These are phyloP conservation scores for Herpotrichia juniperi DNA, from an alignment of 2,329 filamentous ascomycete species.

Conservation along the genomic window DNA sequence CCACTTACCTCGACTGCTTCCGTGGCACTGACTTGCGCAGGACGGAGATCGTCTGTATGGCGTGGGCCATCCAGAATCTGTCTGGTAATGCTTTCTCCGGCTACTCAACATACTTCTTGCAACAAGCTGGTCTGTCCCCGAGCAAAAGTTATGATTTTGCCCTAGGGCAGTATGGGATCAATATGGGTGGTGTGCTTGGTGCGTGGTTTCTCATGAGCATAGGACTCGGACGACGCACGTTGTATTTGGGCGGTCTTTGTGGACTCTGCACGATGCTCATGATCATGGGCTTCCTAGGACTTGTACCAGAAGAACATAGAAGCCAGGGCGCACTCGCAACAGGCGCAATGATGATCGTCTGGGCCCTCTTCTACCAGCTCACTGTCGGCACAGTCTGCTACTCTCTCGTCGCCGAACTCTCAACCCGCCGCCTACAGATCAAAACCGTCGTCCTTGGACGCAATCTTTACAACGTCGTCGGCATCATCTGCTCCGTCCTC, in stretches of 20 bases:
- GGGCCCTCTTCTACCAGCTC: constrained; percentile 72
- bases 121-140: constrained; percentile 53
- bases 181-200: constrained; percentile 81
- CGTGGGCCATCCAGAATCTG: constrained; percentile 57
- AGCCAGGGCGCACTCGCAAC: constrained; percentile 73
- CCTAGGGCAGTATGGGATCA: constrained; percentile 66
- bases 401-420: constrained; percentile 84
- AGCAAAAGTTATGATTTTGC: constrained; percentile 53
- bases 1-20: constrained; percentile 84
- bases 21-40: constrained; percentile 76
- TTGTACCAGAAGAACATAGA: constrained; percentile 68
- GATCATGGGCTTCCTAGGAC: constrained; percentile 81
- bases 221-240: constrained; percentile 74
- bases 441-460: constrained; percentile 90
- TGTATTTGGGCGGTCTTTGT: constrained; percentile 76
- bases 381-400: constrained; percentile 90
- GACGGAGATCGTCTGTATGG: constrained; percentile 71
- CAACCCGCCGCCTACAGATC: constrained; percentile 81
- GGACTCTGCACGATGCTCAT: constrained; percentile 78
- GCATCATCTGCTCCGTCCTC: constrained; percentile 79
- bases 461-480: constrained; percentile 77
- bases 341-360: constrained; percentile 74
- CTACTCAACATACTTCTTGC: constrained; percentile 57
- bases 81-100: constrained; percentile 55
- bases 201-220: constrained; percentile 81